A percentile compares a stretch with the other conserved stretches of the same genome.
Evolutionary conservation across 1,284 basidiomycete genomes (phyloP).

Genomic region (Caloboletus inedulis): DNA sequence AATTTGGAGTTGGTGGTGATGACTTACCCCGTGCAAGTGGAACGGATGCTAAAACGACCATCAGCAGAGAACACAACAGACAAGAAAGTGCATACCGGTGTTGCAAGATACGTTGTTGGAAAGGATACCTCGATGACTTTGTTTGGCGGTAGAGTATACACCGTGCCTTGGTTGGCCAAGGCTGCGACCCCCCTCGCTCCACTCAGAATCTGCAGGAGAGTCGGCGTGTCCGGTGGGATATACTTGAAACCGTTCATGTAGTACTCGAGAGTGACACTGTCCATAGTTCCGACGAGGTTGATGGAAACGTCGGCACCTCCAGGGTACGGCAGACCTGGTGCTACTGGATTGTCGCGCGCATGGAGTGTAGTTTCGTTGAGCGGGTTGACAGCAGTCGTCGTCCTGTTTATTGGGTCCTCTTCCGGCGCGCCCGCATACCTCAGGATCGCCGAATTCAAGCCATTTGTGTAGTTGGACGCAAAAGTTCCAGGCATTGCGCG

Average conservation of each 20-base stretch:
- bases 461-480: constrained; percentile 22
- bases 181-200: constrained; percentile 38
- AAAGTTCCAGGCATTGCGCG: constrained; percentile 29
- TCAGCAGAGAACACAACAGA: neutral
- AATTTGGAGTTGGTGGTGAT: neutral
- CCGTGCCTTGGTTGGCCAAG: constrained; percentile 37
- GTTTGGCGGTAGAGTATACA: constrained; percentile 37
- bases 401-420: constrained; percentile 38
- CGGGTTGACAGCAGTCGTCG: constrained; percentile 5
- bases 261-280: constrained; percentile 11
- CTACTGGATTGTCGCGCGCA: constrained; percentile 9
- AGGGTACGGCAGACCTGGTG: constrained; percentile 21
- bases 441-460: constrained; percentile 45
- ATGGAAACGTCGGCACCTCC: constrained; percentile 27
- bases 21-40: constrained; percentile 45
- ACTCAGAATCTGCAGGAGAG: constrained; percentile 45
- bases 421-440: constrained; percentile 46
- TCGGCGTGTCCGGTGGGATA: constrained; percentile 32
- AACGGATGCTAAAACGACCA: constrained; percentile 34
- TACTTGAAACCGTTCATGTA: constrained; percentile 32
- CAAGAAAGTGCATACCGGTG: constrained; percentile 16
- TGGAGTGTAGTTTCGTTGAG: constrained; percentile 20
- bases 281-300: constrained; percentile 22
- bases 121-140: constrained; percentile 39
- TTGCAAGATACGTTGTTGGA: constrained; percentile 20